Percentiles rank a stretch among this genome's conserved stretches.
These are phyloP conservation scores for Fusarium dlaminii DNA, from an alignment of 2,329 filamentous ascomycete species.

Conservation along the genomic window DNA sequence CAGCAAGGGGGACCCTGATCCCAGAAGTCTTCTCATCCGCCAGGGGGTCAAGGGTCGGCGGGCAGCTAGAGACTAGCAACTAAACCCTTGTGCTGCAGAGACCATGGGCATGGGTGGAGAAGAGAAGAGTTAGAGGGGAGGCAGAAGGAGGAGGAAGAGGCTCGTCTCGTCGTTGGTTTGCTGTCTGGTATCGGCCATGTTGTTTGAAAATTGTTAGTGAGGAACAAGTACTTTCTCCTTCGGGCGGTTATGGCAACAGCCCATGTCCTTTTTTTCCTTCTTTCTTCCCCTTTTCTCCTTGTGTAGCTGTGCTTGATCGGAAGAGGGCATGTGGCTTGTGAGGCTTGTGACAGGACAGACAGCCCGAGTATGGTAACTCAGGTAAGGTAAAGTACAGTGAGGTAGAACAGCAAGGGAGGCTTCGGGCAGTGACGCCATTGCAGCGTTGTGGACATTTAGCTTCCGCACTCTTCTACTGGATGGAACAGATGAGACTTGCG, in stretches of 20 bases:
- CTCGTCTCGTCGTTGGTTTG: conserved; percentile 9
- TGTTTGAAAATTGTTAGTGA: conserved; percentile 43
- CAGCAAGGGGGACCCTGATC: conserved; percentile 29
- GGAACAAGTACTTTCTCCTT: conserved; percentile 30
- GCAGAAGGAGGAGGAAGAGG: conserved; percentile 21
- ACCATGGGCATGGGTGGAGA: conserved; percentile 16
- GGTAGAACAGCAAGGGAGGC: conserved; percentile 7
- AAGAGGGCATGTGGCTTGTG: conserved; percentile 32
- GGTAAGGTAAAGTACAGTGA: not conserved
- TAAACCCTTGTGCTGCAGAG: conserved; percentile 15
- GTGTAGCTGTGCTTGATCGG: conserved; percentile 8
- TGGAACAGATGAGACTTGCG: not conserved
- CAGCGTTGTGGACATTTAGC: not conserved
- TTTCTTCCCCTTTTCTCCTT: not conserved
- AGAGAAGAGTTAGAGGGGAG: conserved; percentile 2
- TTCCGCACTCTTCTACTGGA: conserved; percentile 8
- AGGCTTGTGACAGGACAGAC: conserved; percentile 25
- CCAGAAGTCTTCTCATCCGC: conserved; percentile 27
- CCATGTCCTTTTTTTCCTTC: not conserved
- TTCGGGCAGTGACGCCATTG: conserved; percentile 15
- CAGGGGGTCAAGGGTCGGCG: conserved; percentile 31
- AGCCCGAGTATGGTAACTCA: not conserved
- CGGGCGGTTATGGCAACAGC: conserved; percentile 24
- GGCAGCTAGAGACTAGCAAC: conserved; percentile 17
- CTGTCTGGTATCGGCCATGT: not conserved